Conservation (phyloP, 176 grass and related monocot genomes). For the Areca catechu region DNA sequence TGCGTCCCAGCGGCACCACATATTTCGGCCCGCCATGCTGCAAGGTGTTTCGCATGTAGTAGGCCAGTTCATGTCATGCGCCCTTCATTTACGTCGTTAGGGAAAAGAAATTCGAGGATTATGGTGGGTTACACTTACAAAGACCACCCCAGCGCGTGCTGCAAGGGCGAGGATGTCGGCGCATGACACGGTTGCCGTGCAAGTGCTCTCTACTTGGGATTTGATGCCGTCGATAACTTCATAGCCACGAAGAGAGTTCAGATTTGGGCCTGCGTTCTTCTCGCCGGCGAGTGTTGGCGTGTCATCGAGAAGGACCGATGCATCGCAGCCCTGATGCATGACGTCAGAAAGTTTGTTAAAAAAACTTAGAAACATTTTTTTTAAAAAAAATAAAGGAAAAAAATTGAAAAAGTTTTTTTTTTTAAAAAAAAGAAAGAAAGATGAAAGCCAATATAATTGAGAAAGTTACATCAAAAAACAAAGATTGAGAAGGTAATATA, state of each 20-base stretch:
- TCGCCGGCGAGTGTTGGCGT: slow-evolving; percentile 24
- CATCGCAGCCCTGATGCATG: slow-evolving; percentile 42
- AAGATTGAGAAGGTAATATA: too few relatives aligned
- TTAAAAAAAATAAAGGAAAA: background rate
- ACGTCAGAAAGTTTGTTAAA: background rate
- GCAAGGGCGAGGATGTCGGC: slow-evolving; percentile 17
- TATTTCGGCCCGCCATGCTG: background rate
- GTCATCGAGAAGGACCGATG: slow-evolving; percentile 53
- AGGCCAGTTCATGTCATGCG: too few relatives aligned
- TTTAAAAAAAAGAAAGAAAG: too few relatives aligned
- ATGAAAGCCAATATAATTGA: too few relatives aligned
- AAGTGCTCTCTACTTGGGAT: slow-evolving; percentile 30
- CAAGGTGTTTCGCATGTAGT: background rate
- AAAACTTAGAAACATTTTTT: background rate
- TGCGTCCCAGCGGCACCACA: background rate
- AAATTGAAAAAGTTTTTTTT: too few relatives aligned
- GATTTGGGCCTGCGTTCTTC: slow-evolving; percentile 38
- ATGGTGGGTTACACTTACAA: background rate
- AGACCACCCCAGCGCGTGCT: background rate
- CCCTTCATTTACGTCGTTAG: too few relatives aligned
- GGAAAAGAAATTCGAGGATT: too few relatives aligned
- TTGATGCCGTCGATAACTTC: slow-evolving; percentile 49
- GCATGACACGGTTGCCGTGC: slow-evolving; percentile 22
- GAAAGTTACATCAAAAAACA: too few relatives aligned
- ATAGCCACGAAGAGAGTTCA: slow-evolving; percentile 34